Base-by-base conservation (phyloP, 805 yeast species). In the Barnettozyma wickerhamii region DNA sequence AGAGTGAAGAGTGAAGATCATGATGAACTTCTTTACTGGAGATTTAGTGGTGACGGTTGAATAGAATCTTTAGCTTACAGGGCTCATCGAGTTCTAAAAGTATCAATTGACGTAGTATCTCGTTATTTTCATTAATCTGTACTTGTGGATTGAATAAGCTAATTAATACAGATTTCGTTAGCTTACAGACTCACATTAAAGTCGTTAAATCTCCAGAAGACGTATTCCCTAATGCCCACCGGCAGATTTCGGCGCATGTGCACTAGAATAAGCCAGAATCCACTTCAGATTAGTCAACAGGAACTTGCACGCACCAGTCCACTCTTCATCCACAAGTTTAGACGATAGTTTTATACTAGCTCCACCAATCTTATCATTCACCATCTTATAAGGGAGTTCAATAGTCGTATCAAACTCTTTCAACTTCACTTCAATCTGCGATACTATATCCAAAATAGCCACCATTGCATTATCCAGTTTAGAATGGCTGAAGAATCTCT, bases 291-390 rank as follows among this genome's bases (percentile, higher is more conserved):
- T 78, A 0, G 93, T 85, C 35, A 90, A 64, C 10, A 91, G 66
- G 55, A 79, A 84, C 52, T 84, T 83, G 63, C 96, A 89, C 1
- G 95, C 91, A 19, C 82, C 76, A 0, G 96, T 87, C 98, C 98
- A 90, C 46, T 84, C 87, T 33, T 78, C 77, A 56, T 81, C 82
- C 1, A 82, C 75, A 4, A 72, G 63, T 43, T 72, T 68, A 3
- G 85, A 74, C 2, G 85, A 76, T 2, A 87, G 72, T 35, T 80
- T 68, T n/a, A 91, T 81, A 37, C 85, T 77, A 41, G 78, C 74
- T 1, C 86, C 89, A 1, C 93, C 95, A 27, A 91, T 82, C 38
- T 74, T 73, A 46, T 84, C 95, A 7, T 71, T 72, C 1, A 75
- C 70, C 61, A 90, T 86, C 15, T 64, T 64, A 57, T 88, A 88